phyloP scores from a whole-genome alignment of 495 filamentous ascomycete species.

The Viridothelium virens region DNA sequence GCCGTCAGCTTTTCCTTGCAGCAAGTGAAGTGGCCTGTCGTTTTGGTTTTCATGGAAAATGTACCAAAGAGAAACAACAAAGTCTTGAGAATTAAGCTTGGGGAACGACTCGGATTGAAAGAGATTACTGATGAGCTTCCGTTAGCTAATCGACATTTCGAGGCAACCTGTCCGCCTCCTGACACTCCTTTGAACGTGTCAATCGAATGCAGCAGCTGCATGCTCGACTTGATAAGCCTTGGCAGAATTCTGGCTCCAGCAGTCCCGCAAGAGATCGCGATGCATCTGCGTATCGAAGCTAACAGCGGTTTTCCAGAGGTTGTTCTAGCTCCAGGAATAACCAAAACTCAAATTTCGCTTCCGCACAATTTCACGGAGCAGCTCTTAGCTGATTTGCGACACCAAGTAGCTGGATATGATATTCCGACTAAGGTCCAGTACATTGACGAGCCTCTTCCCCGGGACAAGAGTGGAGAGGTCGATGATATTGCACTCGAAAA shows the following conservation, averaged over 20 bases:
- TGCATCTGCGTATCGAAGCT: neutral
- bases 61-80: slow-evolving; percentile 42
- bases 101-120: slow-evolving; percentile 32
- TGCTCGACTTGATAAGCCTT: neutral
- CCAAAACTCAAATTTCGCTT: neutral
- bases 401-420: slow-evolving; percentile 29
- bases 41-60: slow-evolving; percentile 41
- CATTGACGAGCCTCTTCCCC: slow-evolving; percentile 29
- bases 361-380: neutral
- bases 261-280: neutral
- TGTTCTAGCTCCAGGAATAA: neutral
- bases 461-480: slow-evolving; percentile 24
- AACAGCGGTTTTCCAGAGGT: slow-evolving; percentile 9
- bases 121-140: slow-evolving; percentile 30
- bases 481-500: slow-evolving; percentile 28
- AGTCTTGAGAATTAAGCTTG: slow-evolving; percentile 39
- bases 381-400: slow-evolving; percentile 15
- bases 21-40: slow-evolving; percentile 38
- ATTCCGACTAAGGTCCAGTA: slow-evolving; percentile 30
- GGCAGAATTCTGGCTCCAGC: neutral
- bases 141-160: slow-evolving; percentile 30
- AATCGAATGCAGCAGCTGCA: slow-evolving; percentile 17
- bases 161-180: slow-evolving; percentile 35
- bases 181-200: slow-evolving; percentile 30
- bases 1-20: slow-evolving; percentile 33